A percentile compares a stretch with the other conserved stretches of the same genome.
phyloP scores from a whole-genome alignment of 108 stramenopile genomes.

The Aurantiochytrium sp. region DNA sequence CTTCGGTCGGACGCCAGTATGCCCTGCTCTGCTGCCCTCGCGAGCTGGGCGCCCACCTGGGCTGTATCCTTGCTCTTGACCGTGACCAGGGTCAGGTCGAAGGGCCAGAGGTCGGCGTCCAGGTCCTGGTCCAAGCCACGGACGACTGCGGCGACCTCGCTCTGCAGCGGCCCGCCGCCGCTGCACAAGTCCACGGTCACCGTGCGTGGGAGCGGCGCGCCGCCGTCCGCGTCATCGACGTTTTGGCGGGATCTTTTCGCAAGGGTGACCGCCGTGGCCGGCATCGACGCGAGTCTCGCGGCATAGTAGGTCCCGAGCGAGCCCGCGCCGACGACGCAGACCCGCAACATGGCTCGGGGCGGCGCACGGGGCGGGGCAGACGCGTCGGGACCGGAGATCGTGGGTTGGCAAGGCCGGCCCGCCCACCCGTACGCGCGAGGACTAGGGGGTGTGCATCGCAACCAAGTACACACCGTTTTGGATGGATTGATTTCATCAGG shows the following conservation, averaged over 20 bases:
- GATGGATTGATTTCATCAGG: too few relatives aligned
- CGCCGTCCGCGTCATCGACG: neutral
- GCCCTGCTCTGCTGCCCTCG: neutral
- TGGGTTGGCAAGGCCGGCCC: too few relatives aligned
- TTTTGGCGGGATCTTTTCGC: neutral
- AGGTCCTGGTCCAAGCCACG: neutral
- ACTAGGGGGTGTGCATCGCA: too few relatives aligned
- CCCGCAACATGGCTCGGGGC: neutral
- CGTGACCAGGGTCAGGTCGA: neutral
- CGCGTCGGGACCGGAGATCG: too few relatives aligned
- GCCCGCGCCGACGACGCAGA: constrained; percentile 3
- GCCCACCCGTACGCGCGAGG: too few relatives aligned
- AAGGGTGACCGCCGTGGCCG: neutral
- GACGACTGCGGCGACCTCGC: neutral
- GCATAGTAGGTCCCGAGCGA: neutral
- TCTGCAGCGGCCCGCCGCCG: neutral
- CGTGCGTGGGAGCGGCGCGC: neutral
- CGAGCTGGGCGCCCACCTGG: neutral
- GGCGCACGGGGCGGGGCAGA: too few relatives aligned
- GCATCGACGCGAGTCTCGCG: neutral
- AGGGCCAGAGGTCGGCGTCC: neutral
- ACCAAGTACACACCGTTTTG: too few relatives aligned
- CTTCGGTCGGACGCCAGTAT: neutral
- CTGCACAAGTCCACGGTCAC: neutral
- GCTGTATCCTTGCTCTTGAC: constrained; percentile 2